Conservation (phyloP, 2,329 filamentous ascomycete species). For the Colletotrichum liaoningense region DNA sequence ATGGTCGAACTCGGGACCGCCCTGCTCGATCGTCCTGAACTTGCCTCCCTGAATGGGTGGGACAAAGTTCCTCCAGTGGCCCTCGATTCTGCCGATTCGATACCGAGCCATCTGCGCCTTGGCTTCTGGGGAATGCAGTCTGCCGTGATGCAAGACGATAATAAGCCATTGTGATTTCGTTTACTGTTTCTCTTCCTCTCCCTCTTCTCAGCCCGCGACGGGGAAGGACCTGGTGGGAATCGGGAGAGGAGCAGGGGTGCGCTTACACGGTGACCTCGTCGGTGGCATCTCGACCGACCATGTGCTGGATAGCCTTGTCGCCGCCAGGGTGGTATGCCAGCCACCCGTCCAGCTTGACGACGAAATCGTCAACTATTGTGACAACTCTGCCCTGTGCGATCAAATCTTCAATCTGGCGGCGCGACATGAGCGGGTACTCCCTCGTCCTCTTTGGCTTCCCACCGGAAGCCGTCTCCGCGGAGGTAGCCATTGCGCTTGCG, state of each 20-base stretch:
- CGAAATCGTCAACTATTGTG: conserved; percentile 82
- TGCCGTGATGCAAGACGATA: conserved; percentile 47
- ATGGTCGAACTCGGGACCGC: conserved; percentile 48
- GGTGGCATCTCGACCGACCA: conserved; percentile 93
- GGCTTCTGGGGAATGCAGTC: conserved; percentile 85
- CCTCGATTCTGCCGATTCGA: conserved; percentile 84
- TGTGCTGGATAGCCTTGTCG: conserved; percentile 89
- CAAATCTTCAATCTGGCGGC: conserved; percentile 76
- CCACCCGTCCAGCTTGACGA: conserved; percentile 91
- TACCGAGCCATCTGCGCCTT: conserved; percentile 82
- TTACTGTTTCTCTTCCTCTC: background rate
- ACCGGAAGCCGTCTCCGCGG: background rate
- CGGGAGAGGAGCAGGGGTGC: conserved; percentile 5
- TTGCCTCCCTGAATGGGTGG: conserved; percentile 92
- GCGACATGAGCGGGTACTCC: conserved; percentile 30
- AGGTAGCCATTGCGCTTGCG: conserved; percentile 4
- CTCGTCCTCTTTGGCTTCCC: conserved; percentile 3
- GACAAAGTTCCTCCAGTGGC: conserved; percentile 86
- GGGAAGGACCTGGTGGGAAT: background rate
- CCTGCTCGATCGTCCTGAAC: conserved; percentile 63
- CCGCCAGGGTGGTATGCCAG: conserved; percentile 91
- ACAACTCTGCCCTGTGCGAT: conserved; percentile 86
- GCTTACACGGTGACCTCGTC: conserved; percentile 92
- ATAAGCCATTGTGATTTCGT: background rate
- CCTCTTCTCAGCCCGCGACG: background rate